Conservation (phyloP, 2,329 filamentous ascomycete species). For the Neurospora crassa region DNA sequence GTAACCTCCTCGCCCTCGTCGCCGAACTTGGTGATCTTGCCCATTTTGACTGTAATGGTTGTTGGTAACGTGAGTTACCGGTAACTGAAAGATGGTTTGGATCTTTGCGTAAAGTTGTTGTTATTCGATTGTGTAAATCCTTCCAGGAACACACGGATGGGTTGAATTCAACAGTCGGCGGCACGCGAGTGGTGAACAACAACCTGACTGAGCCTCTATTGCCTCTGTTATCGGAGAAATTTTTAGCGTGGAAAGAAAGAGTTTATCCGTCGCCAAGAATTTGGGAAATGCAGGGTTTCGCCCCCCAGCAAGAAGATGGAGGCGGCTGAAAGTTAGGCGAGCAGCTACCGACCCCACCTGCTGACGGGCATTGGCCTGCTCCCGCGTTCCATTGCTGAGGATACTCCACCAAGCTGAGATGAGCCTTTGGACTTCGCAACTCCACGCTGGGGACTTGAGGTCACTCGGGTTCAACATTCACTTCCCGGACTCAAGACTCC, state of each 20-base stretch:
- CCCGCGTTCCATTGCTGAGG: neutral
- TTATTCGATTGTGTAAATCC: neutral
- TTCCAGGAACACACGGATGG: neutral
- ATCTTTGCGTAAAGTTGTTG: neutral
- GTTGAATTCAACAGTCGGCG: neutral
- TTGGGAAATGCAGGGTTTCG: neutral
- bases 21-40: constrained; percentile 3
- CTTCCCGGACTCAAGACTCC: neutral
- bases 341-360: neutral
- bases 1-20: constrained; percentile 20
- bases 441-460: neutral
- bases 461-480: neutral
- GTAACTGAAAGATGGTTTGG: neutral
- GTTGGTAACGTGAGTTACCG: neutral
- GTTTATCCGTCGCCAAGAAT: neutral
- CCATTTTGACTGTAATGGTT: neutral
- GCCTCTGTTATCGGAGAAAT: neutral
- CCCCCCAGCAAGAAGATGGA: neutral
- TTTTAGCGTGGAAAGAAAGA: neutral
- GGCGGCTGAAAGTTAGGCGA: neutral
- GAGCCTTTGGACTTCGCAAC: neutral
- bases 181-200: neutral
- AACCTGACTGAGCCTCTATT: neutral
- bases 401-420: neutral
- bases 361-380: neutral